Evolutionary conservation across 169 alveolate genomes (phyloP), one percentile per base, ranked within the genome.

Genomic region (Plasmodium inui): DNA sequence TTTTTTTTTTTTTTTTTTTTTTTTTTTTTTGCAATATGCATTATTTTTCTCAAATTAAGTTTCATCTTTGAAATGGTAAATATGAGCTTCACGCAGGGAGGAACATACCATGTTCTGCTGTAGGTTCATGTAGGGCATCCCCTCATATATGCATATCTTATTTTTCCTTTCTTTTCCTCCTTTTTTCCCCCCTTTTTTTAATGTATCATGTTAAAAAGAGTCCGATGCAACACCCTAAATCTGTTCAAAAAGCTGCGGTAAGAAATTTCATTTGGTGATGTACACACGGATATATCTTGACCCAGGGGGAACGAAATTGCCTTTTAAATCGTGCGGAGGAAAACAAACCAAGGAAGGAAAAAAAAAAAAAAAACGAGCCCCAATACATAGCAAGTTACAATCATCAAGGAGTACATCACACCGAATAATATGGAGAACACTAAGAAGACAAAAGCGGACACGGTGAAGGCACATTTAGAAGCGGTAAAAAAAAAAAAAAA

Each of bases 181-280:
- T 55, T 46, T 26, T 26, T 41, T 82, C n/a, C 53, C 81, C 81
- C 70, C 81, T 28, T 89, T 73, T 61, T 79, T 82, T 83, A 30
- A 44, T 82, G 78, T 53, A 8, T 30, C 10, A 34, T 34, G 12
- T n/a, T 34, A 34, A 86, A 79, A n/a, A 86, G 93, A 74, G 82
- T 86, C 55, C 32, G 93, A 86, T 86, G 93, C 70, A 86, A 86
- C 85, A 86, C 93, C 41, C 72, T 86, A 57, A 86, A 53, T 34
- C 57, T 86, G 85, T 86, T 86, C 85, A 86, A 86, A 44, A 86
- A 86, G 70, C 67, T 86, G 70, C 79, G 86, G 71, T 86, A 86
- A 37, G 41, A 50, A 26, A 28, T 70, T 82, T 30, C 79, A 82
- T 28, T 78, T 53, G 19, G 41, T 86, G 46, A 53, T 74, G 57